phyloP scores from a whole-genome alignment of 2,329 filamentous ascomycete species.

The Aspergillus bombycis region DNA sequence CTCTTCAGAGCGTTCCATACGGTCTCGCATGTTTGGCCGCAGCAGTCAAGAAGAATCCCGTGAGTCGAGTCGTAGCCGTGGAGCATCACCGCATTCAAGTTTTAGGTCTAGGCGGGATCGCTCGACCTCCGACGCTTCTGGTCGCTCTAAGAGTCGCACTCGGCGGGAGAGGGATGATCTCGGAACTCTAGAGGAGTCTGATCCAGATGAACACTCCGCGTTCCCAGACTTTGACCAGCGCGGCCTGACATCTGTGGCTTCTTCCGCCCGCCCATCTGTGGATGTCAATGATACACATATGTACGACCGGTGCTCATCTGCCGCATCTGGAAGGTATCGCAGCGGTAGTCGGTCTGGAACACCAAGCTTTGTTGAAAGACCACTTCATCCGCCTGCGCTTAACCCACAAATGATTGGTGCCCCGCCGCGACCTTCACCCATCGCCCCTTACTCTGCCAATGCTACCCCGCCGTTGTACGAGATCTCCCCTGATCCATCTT shows the following conservation, averaged over 20 bases:
- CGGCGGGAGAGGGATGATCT: constrained; percentile 59
- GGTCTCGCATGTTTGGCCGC: constrained; percentile 32
- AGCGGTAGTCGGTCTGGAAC: constrained; percentile 43
- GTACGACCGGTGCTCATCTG: constrained; percentile 43
- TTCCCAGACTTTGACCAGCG: constrained; percentile 30
- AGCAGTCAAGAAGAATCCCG: constrained; percentile 39
- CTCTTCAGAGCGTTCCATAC: constrained; percentile 30
- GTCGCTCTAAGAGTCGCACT: constrained; percentile 58
- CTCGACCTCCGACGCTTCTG: constrained; percentile 58
- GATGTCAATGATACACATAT: constrained; percentile 32
- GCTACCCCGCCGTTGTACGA: constrained; percentile 57
- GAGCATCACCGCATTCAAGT: constrained; percentile 42
- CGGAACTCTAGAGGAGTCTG: constrained; percentile 53
- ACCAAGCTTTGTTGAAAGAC: constrained; percentile 39
- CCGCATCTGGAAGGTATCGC: constrained; percentile 42
- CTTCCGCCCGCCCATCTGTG: constrained; percentile 42
- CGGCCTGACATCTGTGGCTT: constrained; percentile 31
- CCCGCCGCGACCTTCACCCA: constrained; percentile 48
- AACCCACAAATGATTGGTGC: constrained; percentile 41
- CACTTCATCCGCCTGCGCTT: constrained; percentile 31
- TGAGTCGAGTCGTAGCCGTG: constrained; percentile 40
- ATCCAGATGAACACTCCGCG: constrained; percentile 30
- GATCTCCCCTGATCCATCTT: constrained; percentile 47
- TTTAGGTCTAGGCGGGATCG: constrained; percentile 52
- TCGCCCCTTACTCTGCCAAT: constrained; percentile 54